A percentile compares a stretch with the other conserved stretches of the same genome.
phyloP scores from a whole-genome alignment of 345 rosid species.

The Eucalyptus marginata region DNA sequence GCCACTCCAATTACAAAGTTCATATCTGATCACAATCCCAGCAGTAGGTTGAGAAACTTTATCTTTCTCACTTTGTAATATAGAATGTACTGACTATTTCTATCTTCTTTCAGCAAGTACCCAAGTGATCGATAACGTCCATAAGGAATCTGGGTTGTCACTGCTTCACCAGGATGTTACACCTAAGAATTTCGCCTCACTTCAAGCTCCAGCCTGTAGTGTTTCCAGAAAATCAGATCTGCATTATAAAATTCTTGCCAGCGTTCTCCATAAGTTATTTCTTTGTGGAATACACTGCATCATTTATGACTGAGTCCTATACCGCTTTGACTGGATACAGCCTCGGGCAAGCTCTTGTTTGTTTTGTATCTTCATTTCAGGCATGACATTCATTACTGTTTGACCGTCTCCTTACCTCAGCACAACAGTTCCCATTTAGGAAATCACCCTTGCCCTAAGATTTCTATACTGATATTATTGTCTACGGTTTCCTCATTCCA shows the following conservation, averaged over 20 bases:
- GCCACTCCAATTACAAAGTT: neutral
- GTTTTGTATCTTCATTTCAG: neutral
- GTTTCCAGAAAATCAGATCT: slow-evolving; percentile 9
- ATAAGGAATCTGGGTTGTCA: slow-evolving; percentile 4
- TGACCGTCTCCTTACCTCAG: neutral
- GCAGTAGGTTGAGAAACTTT: slow-evolving; percentile 9
- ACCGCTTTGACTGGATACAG: neutral
- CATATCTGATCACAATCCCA: neutral
- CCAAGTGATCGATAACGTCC: neutral
- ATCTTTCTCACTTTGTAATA: neutral
- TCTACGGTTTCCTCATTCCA: neutral
- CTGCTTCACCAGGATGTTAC: slow-evolving; percentile 4
- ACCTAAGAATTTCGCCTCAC: neutral
- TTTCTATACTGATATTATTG: neutral
- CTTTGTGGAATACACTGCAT: neutral
- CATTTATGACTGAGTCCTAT: neutral
- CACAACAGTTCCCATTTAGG: neutral
- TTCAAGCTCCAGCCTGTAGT: neutral
- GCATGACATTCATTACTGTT: neutral
- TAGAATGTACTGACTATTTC: neutral
- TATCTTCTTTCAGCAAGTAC: slow-evolving; percentile 17
- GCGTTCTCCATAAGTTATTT: neutral
- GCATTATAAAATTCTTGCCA: neutral
- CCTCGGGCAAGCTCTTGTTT: neutral
- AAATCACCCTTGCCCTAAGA: neutral